These are phyloP conservation scores for Heliosperma pusillum DNA, from an alignment of 148 eudicot genomes.

Conservation along the genomic window DNA sequence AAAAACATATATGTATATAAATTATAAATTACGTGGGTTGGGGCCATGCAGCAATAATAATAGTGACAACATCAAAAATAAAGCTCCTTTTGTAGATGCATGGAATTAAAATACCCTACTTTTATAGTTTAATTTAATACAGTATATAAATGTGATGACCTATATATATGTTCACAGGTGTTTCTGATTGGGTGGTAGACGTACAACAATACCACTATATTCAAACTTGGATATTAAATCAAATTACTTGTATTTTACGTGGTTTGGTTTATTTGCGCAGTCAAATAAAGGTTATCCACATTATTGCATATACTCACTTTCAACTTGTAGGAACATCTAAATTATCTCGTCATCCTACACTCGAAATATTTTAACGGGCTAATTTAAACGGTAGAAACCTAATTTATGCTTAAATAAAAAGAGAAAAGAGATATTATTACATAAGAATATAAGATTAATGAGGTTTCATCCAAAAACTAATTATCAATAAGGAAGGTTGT, in stretches of 20 bases:
- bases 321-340: too few species aligned
- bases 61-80: constrained; percentile 15
- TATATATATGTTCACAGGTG: neutral
- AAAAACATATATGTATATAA: neutral
- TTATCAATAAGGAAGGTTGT: too few species aligned
- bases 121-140: too few species aligned
- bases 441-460: too few species aligned
- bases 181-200: constrained; percentile 11
- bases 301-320: neutral
- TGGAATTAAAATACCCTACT: constrained; percentile 21
- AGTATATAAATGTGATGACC: neutral
- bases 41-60: neutral
- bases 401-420: too few species aligned
- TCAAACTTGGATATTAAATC: neutral
- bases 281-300: neutral
- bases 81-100: constrained; percentile 17
- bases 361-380: too few species aligned
- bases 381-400: too few species aligned
- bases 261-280: neutral
- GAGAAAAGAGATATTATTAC: too few species aligned
- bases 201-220: neutral
- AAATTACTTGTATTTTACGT: neutral
- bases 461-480: too few species aligned
- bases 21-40: neutral
- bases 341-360: too few species aligned